Conservation (phyloP, 495 filamentous ascomycete genomes). For the Chlorociboria aeruginascens region DNA sequence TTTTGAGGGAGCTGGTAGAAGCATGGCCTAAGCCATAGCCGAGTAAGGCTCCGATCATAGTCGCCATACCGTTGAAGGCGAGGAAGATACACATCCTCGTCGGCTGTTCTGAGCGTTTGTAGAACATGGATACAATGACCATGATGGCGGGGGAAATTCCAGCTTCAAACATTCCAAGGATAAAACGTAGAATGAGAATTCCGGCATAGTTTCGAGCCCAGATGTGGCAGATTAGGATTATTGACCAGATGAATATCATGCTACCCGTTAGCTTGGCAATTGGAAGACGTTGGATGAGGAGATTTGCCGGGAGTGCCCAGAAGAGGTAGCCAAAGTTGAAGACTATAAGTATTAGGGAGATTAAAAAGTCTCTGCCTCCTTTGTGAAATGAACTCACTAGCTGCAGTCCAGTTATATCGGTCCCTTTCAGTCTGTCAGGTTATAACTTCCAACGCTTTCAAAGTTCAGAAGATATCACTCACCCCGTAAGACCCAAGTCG, state of each 20-base stretch:
- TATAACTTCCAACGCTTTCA: too few relatives aligned
- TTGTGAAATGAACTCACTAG: too few relatives aligned
- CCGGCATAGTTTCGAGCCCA: slow-evolving; percentile 11
- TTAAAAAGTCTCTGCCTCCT: too few relatives aligned
- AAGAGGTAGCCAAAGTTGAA: too few relatives aligned
- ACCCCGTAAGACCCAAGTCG: too few relatives aligned
- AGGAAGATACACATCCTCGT: slow-evolving; percentile 30
- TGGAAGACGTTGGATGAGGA: slow-evolving; percentile 29
- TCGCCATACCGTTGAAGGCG: slow-evolving; percentile 24
- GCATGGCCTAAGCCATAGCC: slow-evolving; percentile 41
- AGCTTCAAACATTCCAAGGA: slow-evolving; percentile 49
- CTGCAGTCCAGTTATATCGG: too few relatives aligned
- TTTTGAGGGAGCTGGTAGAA: slow-evolving; percentile 27
- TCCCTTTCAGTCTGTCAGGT: too few relatives aligned
- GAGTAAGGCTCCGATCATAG: slow-evolving; percentile 38
- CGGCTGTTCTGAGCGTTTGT: slow-evolving; percentile 43
- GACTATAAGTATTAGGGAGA: too few relatives aligned
- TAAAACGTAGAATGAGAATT: slow-evolving; percentile 28
- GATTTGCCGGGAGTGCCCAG: slow-evolving; percentile 25
- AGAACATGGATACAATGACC: slow-evolving; percentile 48
- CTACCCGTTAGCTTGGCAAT: slow-evolving; percentile 27
- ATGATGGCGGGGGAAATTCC: slow-evolving; percentile 50
- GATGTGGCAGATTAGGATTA: slow-evolving; percentile 30
- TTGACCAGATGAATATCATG: slow-evolving; percentile 34
- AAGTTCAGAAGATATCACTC: too few relatives aligned